A percentile compares a stretch with the other conserved stretches of the same genome.
These are phyloP conservation scores for Pythium aristosporum DNA, from an alignment of 352 stramenopile genomes.

Conservation along the genomic window DNA sequence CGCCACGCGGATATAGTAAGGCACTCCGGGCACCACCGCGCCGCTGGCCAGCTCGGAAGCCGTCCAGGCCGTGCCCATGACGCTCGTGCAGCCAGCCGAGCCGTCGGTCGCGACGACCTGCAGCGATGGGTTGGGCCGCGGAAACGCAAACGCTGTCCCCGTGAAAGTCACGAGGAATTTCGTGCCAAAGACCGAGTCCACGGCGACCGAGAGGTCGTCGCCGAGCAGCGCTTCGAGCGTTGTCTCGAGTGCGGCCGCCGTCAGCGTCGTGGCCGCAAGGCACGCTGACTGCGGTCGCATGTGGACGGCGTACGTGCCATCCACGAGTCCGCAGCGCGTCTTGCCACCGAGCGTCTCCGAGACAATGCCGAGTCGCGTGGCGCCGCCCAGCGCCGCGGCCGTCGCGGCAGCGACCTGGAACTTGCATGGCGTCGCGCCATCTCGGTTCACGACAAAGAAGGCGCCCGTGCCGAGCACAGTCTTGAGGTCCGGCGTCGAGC, in stretches of 20 bases:
- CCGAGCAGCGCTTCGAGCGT: conserved; percentile 44
- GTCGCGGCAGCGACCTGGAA: conserved; percentile 54
- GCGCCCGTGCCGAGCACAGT: conserved; percentile 73
- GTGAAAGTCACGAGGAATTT: conserved; percentile 90
- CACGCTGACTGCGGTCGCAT: conserved; percentile 51
- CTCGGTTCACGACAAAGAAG: conserved; percentile 58
- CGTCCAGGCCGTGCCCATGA: conserved; percentile 64
- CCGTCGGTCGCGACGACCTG: conserved; percentile 51
- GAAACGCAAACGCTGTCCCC: conserved; percentile 59
- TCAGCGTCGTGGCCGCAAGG: conserved; percentile 36
- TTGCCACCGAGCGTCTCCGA: conserved; percentile 16
- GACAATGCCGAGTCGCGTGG: conserved; percentile 44
- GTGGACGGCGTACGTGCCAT: conserved; percentile 51
- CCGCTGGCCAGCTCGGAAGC: conserved; percentile 79
- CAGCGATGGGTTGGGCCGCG: conserved; percentile 29
- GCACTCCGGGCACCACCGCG: conserved; percentile 65
- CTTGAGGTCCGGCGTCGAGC: conserved; percentile 55
- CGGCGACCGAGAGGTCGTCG: conserved; percentile 62
- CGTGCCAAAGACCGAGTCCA: conserved; percentile 47
- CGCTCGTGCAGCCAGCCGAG: conserved; percentile 46
- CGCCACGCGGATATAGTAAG: conserved; percentile 90
- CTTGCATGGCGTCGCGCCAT: conserved; percentile 35
- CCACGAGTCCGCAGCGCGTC: conserved; percentile 33
- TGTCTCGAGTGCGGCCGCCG: conserved; percentile 27
- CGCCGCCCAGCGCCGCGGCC: conserved; percentile 18